A percentile compares a stretch with the other conserved stretches of the same genome.
Evolutionary conservation across 352 stramenopile genomes (phyloP).

Genomic region (Phytophthora litchii): DNA sequence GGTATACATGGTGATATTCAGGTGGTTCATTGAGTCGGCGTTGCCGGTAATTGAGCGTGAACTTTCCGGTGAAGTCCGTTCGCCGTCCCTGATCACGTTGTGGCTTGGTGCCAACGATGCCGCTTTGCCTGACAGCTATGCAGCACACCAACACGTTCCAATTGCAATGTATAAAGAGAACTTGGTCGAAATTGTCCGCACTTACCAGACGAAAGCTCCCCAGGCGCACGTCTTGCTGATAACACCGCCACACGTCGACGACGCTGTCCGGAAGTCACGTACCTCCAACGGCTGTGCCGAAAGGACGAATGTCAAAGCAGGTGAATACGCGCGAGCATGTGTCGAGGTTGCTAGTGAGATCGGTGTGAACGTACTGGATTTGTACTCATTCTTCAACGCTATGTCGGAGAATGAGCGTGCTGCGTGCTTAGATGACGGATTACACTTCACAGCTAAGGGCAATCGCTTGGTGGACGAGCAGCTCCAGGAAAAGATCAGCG

Average conservation of each 20-base stretch:
- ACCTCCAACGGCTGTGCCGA: slow-evolving; percentile 33
- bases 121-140: slow-evolving; percentile 30
- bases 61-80: slow-evolving; percentile 28
- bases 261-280: slow-evolving; percentile 29
- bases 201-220: slow-evolving; percentile 21
- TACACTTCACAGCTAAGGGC: slow-evolving; percentile 58
- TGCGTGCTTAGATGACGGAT: slow-evolving; percentile 52
- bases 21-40: slow-evolving; percentile 53
- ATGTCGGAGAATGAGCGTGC: slow-evolving; percentile 33
- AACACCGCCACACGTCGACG: slow-evolving; percentile 61
- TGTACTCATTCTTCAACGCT: slow-evolving; percentile 56
- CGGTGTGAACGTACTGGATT: slow-evolving; percentile 42
- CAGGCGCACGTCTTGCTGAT: slow-evolving; percentile 54
- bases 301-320: slow-evolving; percentile 45
- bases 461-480: slow-evolving; percentile 55
- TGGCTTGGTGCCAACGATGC: slow-evolving; percentile 78
- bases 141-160: slow-evolving; percentile 50
- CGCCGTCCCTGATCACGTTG: slow-evolving; percentile 60
- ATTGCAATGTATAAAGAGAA: slow-evolving; percentile 55
- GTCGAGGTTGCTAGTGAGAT: slow-evolving; percentile 41
- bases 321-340: slow-evolving; percentile 51
- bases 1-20: slow-evolving; percentile 9
- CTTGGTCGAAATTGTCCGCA: slow-evolving; percentile 35
- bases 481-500: slow-evolving; percentile 38
- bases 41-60: slow-evolving; percentile 47